Evolutionary conservation across 306 rosid genomes (phyloP), one percentile per base, ranked within the genome.

Genomic region (Carpinus viminea): DNA sequence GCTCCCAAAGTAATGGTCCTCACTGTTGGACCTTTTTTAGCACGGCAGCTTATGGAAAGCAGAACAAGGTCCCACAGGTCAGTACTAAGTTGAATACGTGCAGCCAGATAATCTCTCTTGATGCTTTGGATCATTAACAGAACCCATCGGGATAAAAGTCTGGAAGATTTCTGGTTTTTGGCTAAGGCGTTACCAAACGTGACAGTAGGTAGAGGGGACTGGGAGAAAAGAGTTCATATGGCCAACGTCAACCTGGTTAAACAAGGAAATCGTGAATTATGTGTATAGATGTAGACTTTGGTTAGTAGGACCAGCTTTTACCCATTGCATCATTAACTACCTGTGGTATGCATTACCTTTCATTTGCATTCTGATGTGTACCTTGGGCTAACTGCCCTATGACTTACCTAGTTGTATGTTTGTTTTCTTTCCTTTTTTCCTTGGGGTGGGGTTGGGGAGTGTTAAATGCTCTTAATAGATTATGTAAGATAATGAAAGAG

Each of bases 11-110:
- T 48, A 83, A 84, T 26, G 91, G 95, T 70, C 92, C 97, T 74
- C 89, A 89, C 68, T 91, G 97, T 82, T 92, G 98, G 98, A 94
- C 97, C 87, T 91, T 91, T 81, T 89, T 94, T 21, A 94, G 97
- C 78, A 92, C 92, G 48, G 91, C 95, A 75, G 90, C 89, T 74
- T 94, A 85, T 82, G 97, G 90, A 74, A 92, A 91, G 85, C 88
- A 83, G 80, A 88, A 91, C 88, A 92, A 94, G 83, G 98, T 92
- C 87, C 98, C 97, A 21, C 97, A 94, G 97, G 98, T 94, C 57
- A 72, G 84, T 70, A 54, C 45, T 43, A 18, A 57, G 52, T 48
- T 53, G 36, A 48, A 47, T 7, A 73, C 2, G 5, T 70, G 46
- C 51, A 36, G 15, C 45, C 24, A 34, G 4, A 34, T 43, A 31